These are phyloP conservation scores for Podila verticillata DNA, from an alignment of 192 early-diverging fungal genomes.

Conservation along the genomic window DNA sequence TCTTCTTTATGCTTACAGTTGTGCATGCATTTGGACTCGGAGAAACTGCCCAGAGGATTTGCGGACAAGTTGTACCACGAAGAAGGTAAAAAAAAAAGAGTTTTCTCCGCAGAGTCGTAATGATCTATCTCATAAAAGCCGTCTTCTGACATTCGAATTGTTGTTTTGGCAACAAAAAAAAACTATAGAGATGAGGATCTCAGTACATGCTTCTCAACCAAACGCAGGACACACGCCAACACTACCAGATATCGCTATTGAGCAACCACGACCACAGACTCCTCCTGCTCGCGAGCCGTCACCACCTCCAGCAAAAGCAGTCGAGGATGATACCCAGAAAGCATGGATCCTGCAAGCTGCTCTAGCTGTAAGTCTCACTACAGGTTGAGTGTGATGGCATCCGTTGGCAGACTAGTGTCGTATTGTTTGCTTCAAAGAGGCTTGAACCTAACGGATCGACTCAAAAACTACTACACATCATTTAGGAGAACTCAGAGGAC, in stretches of 20 bases:
- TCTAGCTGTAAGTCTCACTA: constrained; percentile 37
- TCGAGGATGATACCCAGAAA: constrained; percentile 13
- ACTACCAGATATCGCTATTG: constrained; percentile 21
- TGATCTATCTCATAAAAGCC: too few species aligned
- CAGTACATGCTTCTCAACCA: constrained; percentile 31
- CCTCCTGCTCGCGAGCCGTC: background rate
- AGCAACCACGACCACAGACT: background rate
- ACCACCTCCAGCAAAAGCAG: background rate
- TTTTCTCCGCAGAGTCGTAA: too few species aligned
- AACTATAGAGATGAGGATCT: constrained; percentile 44
- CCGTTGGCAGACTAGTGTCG: background rate
- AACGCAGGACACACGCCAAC: constrained; percentile 25
- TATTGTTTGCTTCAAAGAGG: background rate
- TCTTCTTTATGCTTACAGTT: too few species aligned
- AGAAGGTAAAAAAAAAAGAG: constrained; percentile 23
- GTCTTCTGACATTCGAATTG: background rate
- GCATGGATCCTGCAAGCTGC: constrained; percentile 48
- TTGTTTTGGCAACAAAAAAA: background rate
- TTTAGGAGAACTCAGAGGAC: constrained; percentile 45
- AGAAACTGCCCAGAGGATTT: constrained; percentile 56
- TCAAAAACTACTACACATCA: background rate
- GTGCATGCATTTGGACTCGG: constrained; percentile 47
- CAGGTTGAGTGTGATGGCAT: too few species aligned
- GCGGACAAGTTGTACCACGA: constrained; percentile 60
- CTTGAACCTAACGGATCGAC: background rate